Conservation (phyloP, 306 rosid species). For the Ormosia emarginata region DNA sequence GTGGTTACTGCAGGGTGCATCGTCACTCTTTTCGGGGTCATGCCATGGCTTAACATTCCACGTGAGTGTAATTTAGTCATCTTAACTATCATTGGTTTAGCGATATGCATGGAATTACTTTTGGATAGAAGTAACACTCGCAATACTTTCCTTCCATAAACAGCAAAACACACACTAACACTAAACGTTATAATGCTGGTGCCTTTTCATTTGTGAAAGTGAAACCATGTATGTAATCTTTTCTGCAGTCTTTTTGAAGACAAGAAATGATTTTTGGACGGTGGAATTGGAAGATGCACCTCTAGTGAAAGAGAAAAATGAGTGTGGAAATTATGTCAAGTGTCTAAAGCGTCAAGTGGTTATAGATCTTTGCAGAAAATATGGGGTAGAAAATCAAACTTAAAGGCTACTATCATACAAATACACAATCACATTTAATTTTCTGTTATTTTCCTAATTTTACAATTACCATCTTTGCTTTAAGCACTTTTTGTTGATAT, state of each 20-base stretch:
- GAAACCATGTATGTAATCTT: background rate
- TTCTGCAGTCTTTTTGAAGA: constrained; percentile 42
- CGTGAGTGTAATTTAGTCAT: constrained; percentile 18
- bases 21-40: constrained; percentile 55
- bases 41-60: constrained; percentile 67
- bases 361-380: constrained; percentile 39
- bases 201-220: background rate
- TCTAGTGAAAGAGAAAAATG: constrained; percentile 20
- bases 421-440: background rate
- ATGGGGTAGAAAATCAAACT: constrained; percentile 35
- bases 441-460: background rate
- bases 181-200: background rate
- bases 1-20: constrained; percentile 31
- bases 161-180: background rate
- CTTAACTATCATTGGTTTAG: background rate
- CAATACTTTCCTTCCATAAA: background rate
- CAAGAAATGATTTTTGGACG: constrained; percentile 48
- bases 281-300: constrained; percentile 30
- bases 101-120: background rate
- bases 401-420: background rate
- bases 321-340: constrained; percentile 32
- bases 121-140: background rate
- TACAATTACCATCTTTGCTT: background rate
- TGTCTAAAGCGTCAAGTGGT: constrained; percentile 43
- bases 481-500: background rate